Base-by-base conservation (phyloP, 768 basidiomycete genomes). In the Coprinopsis sp. region DNA sequence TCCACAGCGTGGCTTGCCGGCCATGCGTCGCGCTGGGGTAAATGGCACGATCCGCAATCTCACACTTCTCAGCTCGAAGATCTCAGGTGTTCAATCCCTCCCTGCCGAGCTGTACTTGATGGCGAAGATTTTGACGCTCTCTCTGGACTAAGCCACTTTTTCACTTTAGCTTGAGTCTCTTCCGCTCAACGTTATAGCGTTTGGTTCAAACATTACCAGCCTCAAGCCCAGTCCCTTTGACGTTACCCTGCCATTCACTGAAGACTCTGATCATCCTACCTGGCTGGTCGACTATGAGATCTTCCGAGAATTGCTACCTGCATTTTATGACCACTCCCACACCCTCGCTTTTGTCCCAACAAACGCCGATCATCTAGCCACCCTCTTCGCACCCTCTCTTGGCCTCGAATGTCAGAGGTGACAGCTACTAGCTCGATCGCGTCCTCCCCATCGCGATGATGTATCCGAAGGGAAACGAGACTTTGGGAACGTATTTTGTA, bases 311-410 rank as follows among this genome's bases (percentile, higher is more conserved):
- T 19, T 39, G 11, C 23, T 6, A 8, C 19, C 38, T 21, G 6
- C n/a, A n/a, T n/a, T 21, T 19, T 39, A 18, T 7, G 30, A 8
- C 30, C 30, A 31, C n/a, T 16, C 23, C 11, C 38, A 12, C 18
- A 11, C 23, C 6, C 11, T 21, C 19, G 18, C 38, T 12, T 12
- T 22, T 6, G 6, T 19, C 16, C 25, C 46, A 40, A 12, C 13
- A 19, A 5, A 40, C 37, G 8, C 36, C 41, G 24, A 40, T 47
- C 12, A 30, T 47, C 21, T 40, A 47, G 37, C n/a, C 37, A 13
- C n/a, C 29, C 13, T 14, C 44, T 10, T 4, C 31, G 8, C 46
- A 39, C 19, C 37, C 37, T 6, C 27, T 29, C 3, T 16, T 33
- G 14, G 10, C 25, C 22, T 8, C 8, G 10, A 8, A 8, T 31